Base-by-base conservation (phyloP, 768 basidiomycete species). In the Sistotremastrum suecicum region DNA sequence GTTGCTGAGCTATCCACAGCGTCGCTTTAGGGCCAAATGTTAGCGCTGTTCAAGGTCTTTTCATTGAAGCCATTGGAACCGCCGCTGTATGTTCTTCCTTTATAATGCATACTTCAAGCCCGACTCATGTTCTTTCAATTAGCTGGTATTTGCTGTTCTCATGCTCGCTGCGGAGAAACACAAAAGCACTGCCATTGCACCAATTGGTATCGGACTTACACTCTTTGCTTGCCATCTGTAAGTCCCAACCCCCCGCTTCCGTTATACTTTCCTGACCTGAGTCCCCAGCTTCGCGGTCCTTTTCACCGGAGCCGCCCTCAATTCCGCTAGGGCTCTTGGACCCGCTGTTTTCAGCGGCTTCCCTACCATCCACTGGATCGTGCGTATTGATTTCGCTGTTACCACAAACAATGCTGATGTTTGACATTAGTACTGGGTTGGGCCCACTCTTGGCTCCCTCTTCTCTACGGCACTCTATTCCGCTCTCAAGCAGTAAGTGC, bases 91-190 rank as follows among this genome's bases (percentile, higher is more conserved):
- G 20, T 20, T 20, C 20, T 20, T 20, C 20, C 20, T 20, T 20
- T 20, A 20, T 20, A 20, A 20, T 20, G 20, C 20, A 20, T 20
- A 2, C 20, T 20, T 20, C 20, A 20, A 20, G 20, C 20, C 20
- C 20, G 20, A 20, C 20, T 20, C 20, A 20, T 20, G 20, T 2
- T 20, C 20, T 35, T 45, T 20, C 9, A 43, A 34, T 12, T 37
- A 50, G 48, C 65, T 82, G 35, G 71, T 75, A 37, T 58, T 80
- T 9, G 65, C 80, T 5, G 76, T 81, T n/a, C 70, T 82, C 50
- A 81, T 83, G 78, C 58, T 83, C 30, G 80, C 81, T 4, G 76
- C 75, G 10, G 81, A 82, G 60, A 82, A 82, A 59, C 80, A 80
- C 51, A 62, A 65, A 30, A 65, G 67, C 2, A 82, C 79, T 47